Evolutionary conservation across 1,139 yeast genomes (phyloP).

Genomic region (Yamadazyma diospyri): DNA sequence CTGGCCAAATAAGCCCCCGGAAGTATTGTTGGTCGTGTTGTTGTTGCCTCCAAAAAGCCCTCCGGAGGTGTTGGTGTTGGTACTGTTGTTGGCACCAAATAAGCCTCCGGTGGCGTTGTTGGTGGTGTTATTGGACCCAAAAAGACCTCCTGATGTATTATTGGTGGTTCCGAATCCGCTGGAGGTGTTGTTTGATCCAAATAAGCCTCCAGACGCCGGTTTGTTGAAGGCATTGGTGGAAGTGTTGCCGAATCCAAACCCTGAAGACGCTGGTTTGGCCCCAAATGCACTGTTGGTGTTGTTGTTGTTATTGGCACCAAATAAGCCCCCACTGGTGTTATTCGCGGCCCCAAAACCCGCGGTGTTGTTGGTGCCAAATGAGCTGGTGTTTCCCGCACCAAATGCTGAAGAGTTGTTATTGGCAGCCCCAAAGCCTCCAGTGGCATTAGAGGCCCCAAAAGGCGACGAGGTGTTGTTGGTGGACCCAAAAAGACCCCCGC

Average conservation of each 20-base stretch:
- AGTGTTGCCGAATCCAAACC: slow-evolving; percentile 18
- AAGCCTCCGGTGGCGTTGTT: slow-evolving; percentile 5
- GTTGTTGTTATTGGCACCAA: slow-evolving; percentile 18
- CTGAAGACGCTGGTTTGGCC: slow-evolving; percentile 18
- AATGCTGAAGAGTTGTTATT: slow-evolving; percentile 13
- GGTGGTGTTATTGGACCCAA: slow-evolving; percentile 23
- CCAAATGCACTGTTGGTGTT: slow-evolving; percentile 18
- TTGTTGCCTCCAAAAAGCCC: slow-evolving; percentile 29
- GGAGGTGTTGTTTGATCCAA: slow-evolving; percentile 18
- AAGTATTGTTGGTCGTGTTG: slow-evolving; percentile 10
- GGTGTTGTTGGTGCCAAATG: slow-evolving; percentile 17
- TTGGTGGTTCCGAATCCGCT: slow-evolving; percentile 28
- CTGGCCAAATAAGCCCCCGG: slow-evolving; percentile 33
- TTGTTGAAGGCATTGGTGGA: slow-evolving; percentile 17
- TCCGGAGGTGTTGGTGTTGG: slow-evolving; percentile 13
- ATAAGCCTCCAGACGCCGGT: slow-evolving; percentile 21
- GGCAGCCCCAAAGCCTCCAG: slow-evolving; percentile 7
- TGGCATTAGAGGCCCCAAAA: slow-evolving; percentile 16
- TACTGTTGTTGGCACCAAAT: slow-evolving; percentile 10
- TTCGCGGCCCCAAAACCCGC: slow-evolving; percentile 26
- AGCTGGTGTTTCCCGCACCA: slow-evolving; percentile 17
- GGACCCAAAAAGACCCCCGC: slow-evolving; percentile 28
- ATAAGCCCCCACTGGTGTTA: slow-evolving; percentile 15
- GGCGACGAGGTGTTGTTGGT: slow-evolving; percentile 11
- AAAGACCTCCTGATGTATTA: slow-evolving; percentile 27